Conservation (phyloP, 208 protist genomes). For the Naegleria fowleri region DNA sequence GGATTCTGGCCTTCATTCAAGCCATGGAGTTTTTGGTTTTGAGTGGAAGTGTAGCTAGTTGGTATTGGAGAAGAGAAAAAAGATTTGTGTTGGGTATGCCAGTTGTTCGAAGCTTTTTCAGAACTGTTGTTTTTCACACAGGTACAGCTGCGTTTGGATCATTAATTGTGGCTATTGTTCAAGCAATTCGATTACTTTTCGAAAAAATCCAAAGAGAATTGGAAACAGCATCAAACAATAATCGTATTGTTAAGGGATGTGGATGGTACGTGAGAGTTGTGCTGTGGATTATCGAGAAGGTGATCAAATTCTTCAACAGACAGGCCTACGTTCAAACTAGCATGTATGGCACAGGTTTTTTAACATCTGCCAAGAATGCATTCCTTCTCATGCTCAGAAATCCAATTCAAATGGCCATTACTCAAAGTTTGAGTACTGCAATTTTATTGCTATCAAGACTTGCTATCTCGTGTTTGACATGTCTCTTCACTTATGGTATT, state of each 20-base stretch:
- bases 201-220: conserved; percentile 38
- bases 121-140: conserved; percentile 50
- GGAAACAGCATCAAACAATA: background rate
- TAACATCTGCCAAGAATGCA: background rate
- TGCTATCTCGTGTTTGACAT: background rate
- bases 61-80: conserved; percentile 19
- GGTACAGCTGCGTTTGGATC: conserved; percentile 63
- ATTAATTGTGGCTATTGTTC: conserved; percentile 63
- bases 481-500: background rate
- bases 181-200: conserved; percentile 49
- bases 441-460: background rate
- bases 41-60: background rate
- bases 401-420: background rate
- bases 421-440: background rate
- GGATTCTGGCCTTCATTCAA: background rate
- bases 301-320: conserved; percentile 66
- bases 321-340: conserved; percentile 59
- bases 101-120: background rate
- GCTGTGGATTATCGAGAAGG: conserved; percentile 55
- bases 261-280: conserved; percentile 45
- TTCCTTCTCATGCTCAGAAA: background rate
- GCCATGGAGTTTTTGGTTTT: background rate
- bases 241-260: conserved; percentile 36
- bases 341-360: background rate
- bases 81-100: background rate